phyloP scores from a whole-genome alignment of 345 rosid genomes.

The Laguncularia racemosa region DNA sequence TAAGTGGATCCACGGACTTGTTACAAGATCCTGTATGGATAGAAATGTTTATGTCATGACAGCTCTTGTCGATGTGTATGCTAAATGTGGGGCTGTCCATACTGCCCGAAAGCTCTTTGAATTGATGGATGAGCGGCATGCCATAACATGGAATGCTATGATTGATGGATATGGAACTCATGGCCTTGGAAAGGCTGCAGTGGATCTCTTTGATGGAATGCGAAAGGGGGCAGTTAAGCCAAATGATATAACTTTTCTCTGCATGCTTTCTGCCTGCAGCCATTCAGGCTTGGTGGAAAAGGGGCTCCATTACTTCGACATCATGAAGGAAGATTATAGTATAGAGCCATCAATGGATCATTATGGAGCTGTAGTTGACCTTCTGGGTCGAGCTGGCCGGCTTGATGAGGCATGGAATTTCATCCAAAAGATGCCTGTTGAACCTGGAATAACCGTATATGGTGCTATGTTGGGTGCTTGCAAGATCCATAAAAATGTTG shows the following conservation, averaged over 20 bases:
- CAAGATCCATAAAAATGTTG: conserved; percentile 64
- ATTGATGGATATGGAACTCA: conserved; percentile 81
- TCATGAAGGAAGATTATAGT: conserved; percentile 52
- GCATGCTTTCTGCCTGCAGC: conserved; percentile 78
- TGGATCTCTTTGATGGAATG: conserved; percentile 57
- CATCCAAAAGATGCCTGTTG: conserved; percentile 57
- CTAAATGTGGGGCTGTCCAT: conserved; percentile 66
- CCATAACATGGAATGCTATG: conserved; percentile 85
- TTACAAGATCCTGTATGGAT: conserved; percentile 41
- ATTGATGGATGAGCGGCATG: conserved; percentile 51
- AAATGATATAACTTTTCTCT: conserved; percentile 68
- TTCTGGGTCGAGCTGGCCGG: conserved; percentile 76
- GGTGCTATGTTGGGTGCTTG: conserved; percentile 91
- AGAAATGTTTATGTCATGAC: conserved; percentile 55
- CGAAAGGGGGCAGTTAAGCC: conserved; percentile 41
- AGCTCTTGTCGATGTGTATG: conserved; percentile 78
- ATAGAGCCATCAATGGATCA: conserved; percentile 72
- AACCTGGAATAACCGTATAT: conserved; percentile 69
- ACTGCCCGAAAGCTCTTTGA: conserved; percentile 59
- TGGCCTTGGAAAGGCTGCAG: conserved; percentile 57
- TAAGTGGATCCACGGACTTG: conserved; percentile 65
- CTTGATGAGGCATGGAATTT: conserved; percentile 64
- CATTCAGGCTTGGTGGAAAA: conserved; percentile 78
- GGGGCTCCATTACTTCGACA: conserved; percentile 42
- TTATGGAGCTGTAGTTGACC: conserved; percentile 80